Evolutionary conservation across 176 grass and related monocot species (phyloP).

Genomic region (Elymus sibiricus): DNA sequence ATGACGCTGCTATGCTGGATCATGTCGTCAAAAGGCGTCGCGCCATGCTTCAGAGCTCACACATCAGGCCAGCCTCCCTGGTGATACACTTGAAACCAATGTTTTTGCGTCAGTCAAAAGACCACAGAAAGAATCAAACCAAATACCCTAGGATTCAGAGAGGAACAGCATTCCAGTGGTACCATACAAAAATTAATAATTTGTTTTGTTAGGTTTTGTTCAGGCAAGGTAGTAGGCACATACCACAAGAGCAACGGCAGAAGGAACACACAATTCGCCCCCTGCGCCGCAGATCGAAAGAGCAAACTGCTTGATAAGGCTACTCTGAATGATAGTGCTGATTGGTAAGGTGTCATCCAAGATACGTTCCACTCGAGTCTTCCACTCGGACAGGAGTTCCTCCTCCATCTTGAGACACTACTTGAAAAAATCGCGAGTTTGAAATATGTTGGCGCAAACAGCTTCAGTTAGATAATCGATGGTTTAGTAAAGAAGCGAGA

Average conservation of each 20-base stretch:
- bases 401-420: constrained; percentile 29
- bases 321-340: neutral
- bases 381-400: neutral
- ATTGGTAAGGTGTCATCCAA: neutral
- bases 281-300: neutral
- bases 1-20: neutral
- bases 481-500: neutral
- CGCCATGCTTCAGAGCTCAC: neutral
- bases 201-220: no score
- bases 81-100: neutral
- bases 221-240: neutral
- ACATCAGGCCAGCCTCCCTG: neutral
- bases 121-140: neutral
- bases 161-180: no score
- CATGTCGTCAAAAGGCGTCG: neutral
- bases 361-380: neutral
- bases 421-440: neutral
- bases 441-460: neutral
- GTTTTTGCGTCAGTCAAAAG: neutral
- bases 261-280: neutral
- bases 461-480: neutral
- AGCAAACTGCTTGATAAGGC: neutral
- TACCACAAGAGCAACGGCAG: constrained; percentile 20
- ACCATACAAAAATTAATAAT: no score
- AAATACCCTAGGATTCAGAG: neutral